Conservation (phyloP, 129 eudicot species). For the Logfia minima region DNA sequence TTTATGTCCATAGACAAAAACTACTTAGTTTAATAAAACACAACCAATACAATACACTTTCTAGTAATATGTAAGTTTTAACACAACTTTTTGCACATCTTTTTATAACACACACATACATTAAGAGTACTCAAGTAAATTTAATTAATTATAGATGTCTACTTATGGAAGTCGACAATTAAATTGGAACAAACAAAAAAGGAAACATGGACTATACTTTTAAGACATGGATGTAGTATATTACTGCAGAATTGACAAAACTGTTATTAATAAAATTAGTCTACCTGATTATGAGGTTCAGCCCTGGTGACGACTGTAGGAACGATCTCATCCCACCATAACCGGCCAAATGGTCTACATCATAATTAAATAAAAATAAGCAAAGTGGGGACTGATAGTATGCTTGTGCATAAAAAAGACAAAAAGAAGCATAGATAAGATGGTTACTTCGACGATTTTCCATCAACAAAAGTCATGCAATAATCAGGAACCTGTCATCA, state of each 20-base stretch:
- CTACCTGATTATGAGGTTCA: constrained; percentile 86
- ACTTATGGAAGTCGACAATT: too few relatives aligned
- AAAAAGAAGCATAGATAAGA: background rate
- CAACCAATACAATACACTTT: too few relatives aligned
- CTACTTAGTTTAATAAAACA: too few relatives aligned
- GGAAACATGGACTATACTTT: too few relatives aligned
- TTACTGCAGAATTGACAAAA: background rate
- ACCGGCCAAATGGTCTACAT: constrained; percentile 77
- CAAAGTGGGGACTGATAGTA: background rate
- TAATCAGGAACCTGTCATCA: constrained; percentile 70
- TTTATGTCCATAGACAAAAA: too few relatives aligned
- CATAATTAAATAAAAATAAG: background rate
- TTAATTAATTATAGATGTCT: too few relatives aligned
- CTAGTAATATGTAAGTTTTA: too few relatives aligned
- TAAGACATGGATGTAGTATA: too few relatives aligned
- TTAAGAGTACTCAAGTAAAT: too few relatives aligned
- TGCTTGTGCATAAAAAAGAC: background rate
- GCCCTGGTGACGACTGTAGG: constrained; percentile 87
- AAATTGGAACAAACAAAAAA: too few relatives aligned
- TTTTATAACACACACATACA: too few relatives aligned
- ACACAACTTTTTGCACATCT: too few relatives aligned
- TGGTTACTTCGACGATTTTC: constrained; percentile 68
- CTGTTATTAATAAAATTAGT: background rate
- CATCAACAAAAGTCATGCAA: constrained; percentile 60
- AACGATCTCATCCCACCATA: constrained; percentile 94